Base-by-base conservation (phyloP, 2,329 filamentous ascomycete species). In the Calonectria fujianensis region DNA sequence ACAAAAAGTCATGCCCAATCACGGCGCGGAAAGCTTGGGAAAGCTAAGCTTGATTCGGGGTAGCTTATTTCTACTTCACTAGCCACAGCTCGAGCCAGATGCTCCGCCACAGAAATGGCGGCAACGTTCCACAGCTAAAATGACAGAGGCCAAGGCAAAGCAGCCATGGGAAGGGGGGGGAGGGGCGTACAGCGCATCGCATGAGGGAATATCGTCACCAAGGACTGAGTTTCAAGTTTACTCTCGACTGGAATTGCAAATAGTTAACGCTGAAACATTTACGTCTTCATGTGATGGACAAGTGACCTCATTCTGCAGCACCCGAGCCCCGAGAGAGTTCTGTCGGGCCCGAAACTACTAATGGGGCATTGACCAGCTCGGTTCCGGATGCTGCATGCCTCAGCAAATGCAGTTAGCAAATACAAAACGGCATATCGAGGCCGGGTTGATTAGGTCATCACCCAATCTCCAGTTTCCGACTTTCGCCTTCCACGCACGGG, bases 391-490 rank as follows among this genome's bases (percentile, higher is more conserved):
- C 4, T 39, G 41, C 20, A 48, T 48, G 41, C 45, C 45, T n/a
- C 45, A 13, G 45, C 9, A 48, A 8, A 48, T 48, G 45, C 45
- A n/a, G 45, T 48, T 48, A 48, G 13, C 45, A 4, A 24, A 11
- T 48, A 13, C 45, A 9, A 48, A 48, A 13, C 45, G 45, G n/a
- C 10, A 13, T 48, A 48, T 48, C 45, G n/a, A 13, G 45, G 45
- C 41, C 9, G 9, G 6, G 0, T 4, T 24, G 45, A 20, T 48
- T 48, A 48, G 10, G 9, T 48, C 45, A 48, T 48, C 45, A 48
- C 45, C 20, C 41, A 48, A 48, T 48, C 45, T 48, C n/a, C 45
- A n/a, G 45, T 48, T 48, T 48, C n/a, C 45, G 45, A 48, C 45
- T 24, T 48, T n/a, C 45, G 45, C 18, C 45, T 13, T 48, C 45